Evolutionary conservation across 805 yeast species (phyloP).

Genomic region (Barnettozyma siamensis): DNA sequence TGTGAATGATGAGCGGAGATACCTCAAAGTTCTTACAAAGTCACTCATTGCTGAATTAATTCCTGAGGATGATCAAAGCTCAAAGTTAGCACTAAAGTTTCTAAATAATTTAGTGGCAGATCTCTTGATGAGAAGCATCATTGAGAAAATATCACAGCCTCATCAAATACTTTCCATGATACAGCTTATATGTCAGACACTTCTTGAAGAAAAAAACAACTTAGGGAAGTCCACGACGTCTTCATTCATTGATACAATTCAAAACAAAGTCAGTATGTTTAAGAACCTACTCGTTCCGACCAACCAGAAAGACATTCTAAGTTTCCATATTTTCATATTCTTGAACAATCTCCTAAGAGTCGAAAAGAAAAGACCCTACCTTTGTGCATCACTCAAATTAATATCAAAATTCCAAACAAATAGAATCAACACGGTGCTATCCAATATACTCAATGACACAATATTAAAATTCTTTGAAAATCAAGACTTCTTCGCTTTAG

Average conservation of each 20-base stretch:
- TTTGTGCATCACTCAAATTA: slow-evolving; percentile 26
- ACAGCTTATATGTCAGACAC: slow-evolving; percentile 12
- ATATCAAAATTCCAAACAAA: slow-evolving; percentile 10
- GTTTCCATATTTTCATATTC: slow-evolving; percentile 20
- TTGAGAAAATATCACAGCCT: slow-evolving; percentile 44
- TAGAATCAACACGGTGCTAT: slow-evolving; percentile 16
- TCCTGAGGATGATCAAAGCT: slow-evolving; percentile 37
- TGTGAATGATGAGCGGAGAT: slow-evolving; percentile 26
- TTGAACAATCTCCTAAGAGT: slow-evolving; percentile 20
- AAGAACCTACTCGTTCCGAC: too few relatives aligned
- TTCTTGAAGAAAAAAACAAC: neutral
- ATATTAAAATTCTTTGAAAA: slow-evolving; percentile 13
- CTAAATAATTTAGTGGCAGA: slow-evolving; percentile 37
- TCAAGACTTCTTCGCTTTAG: slow-evolving; percentile 15
- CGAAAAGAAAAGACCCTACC: slow-evolving; percentile 24
- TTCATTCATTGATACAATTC: too few relatives aligned
- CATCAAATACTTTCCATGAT: slow-evolving; percentile 43
- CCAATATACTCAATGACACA: slow-evolving; percentile 19
- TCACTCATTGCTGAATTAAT: slow-evolving; percentile 31
- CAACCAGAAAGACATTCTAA: neutral
- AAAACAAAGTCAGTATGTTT: too few relatives aligned
- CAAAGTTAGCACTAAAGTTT: slow-evolving; percentile 34
- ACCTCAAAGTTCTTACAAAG: slow-evolving; percentile 31
- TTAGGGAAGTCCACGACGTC: neutral
- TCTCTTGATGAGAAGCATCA: slow-evolving; percentile 33